phyloP scores from a whole-genome alignment of 2,329 filamentous ascomycete genomes.

The Colletotrichum lini region DNA sequence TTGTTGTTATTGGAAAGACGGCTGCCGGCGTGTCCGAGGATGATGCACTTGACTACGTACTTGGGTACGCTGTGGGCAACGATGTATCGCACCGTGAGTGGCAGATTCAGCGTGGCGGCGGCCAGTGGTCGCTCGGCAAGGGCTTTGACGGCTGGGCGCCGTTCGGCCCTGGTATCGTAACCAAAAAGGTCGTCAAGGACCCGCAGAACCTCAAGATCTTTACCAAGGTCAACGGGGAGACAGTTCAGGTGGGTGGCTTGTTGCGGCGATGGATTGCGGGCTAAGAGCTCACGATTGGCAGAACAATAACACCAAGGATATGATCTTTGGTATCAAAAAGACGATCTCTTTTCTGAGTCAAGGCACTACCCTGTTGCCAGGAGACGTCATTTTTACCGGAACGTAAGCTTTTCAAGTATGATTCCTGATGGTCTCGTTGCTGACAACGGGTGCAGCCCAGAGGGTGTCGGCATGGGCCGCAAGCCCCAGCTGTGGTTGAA shows the following conservation, averaged over 20 bases:
- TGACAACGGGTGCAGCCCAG: conserved; percentile 61
- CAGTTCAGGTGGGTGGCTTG: conserved; percentile 62
- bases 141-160: conserved; percentile 84
- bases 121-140: conserved; percentile 81
- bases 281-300: conserved; percentile 44
- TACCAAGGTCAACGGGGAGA: conserved; percentile 72
- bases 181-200: conserved; percentile 66
- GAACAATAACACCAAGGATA: conserved; percentile 70
- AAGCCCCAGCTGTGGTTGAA: conserved; percentile 78
- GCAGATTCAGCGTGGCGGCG: conserved; percentile 77
- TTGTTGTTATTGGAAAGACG: conserved; percentile 78
- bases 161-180: conserved; percentile 80
- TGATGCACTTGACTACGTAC: conserved; percentile 78
- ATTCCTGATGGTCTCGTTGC: conserved; percentile 6
- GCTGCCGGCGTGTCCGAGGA: conserved; percentile 76
- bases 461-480: conserved; percentile 79
- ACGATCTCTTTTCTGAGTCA: conserved; percentile 72
- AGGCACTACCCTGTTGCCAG: conserved; percentile 74
- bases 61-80: conserved; percentile 83
- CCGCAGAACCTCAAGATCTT: conserved; percentile 70
- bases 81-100: conserved; percentile 87
- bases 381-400: conserved; percentile 77
- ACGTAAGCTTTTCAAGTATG: conserved; percentile 59
- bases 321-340: conserved; percentile 74
- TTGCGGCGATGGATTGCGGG: not conserved